A percentile compares a stretch with the other conserved stretches of the same genome.
phyloP scores from a whole-genome alignment of 306 rosid species.

The Gillenia trifoliata region DNA sequence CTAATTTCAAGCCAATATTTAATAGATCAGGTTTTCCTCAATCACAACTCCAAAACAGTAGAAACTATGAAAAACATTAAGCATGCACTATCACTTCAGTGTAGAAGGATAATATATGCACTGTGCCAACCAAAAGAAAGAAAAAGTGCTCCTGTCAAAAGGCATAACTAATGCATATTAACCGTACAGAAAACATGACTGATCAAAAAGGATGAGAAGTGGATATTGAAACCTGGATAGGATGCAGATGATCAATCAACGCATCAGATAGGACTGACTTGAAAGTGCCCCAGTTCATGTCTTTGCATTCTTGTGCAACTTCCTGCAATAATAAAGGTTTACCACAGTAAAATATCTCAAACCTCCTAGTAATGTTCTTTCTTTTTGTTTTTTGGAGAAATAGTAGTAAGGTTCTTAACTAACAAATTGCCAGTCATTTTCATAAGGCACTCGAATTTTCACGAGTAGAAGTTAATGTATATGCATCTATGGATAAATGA shows the following conservation, averaged over 20 bases:
- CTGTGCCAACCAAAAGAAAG: slow-evolving; percentile 1
- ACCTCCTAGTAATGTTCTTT: not conserved
- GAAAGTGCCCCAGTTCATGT: slow-evolving; percentile 92
- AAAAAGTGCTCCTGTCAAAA: not conserved
- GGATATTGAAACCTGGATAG: slow-evolving; percentile 68
- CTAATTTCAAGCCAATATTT: not conserved
- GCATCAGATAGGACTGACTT: slow-evolving; percentile 65
- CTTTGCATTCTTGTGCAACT: slow-evolving; percentile 64
- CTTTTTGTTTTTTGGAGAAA: no score
- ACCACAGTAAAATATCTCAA: slow-evolving; percentile 8
- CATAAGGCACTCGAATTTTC: not conserved
- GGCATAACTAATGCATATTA: slow-evolving; percentile 3
- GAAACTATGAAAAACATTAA: not conserved
- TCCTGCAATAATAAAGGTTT: slow-evolving; percentile 49
- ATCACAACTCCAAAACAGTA: not conserved
- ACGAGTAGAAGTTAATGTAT: not conserved
- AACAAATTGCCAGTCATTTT: not conserved
- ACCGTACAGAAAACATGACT: not conserved
- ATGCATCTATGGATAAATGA: not conserved
- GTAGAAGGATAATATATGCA: not conserved
- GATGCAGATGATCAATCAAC: slow-evolving; percentile 76
- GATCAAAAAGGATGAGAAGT: slow-evolving; percentile 9
- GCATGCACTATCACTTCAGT: not conserved
- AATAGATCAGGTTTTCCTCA: not conserved
- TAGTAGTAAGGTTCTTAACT: not conserved